Evolutionary conservation across 805 yeast genomes (phyloP), one percentile per base, ranked within the genome.

Genomic region (Candida andamanensis): DNA sequence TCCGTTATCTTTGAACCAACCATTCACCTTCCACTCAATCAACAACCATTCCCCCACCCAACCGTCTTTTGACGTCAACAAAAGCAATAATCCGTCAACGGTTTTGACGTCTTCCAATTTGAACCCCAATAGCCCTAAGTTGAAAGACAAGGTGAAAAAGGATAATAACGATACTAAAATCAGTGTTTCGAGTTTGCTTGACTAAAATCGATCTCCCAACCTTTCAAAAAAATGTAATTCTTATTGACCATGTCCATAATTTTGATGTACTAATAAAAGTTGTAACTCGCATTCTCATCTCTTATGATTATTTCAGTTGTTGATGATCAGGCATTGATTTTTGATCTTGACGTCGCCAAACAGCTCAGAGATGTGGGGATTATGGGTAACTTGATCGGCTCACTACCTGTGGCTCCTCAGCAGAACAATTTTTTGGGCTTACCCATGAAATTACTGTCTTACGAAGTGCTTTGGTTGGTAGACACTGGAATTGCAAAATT

Each of bases 331-430:
- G 76, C 79, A 0, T 51, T 83, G 20, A 61, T 87, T 5, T 87
- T 81, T 48, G 70, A 73, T 35, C 43, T 80, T 1, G 69, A 67
- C 0, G 72, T 68, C 30, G 64, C 84, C 30, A 68, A 69, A 42
- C 34, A 33, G 15, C 63, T 87, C 5, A 63, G 97, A 15, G 63
- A 64, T 2, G 57, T 72, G 26, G 85, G 85, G 10, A 69, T 92
- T 1, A 67, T 78, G 15, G 98, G 98, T 0, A 75, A 80, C 1
- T 62, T 90, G 11, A 60, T 75, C 0, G 98, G 98, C 1, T 83
- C 96, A 0, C 59, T 92, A 18, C 84, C 96, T 0, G 69, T 77
- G 28, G 86, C 89, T n/a, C 92, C 97, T 2, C 98, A 92, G 53
- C 98, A 90, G 49, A 87, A 86, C 48, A 66, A 79, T n/a, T 82